A percentile compares a stretch with the other conserved stretches of the same genome.
phyloP scores from a whole-genome alignment of 495 filamentous ascomycete species.

The Aspergillus homomorphus region DNA sequence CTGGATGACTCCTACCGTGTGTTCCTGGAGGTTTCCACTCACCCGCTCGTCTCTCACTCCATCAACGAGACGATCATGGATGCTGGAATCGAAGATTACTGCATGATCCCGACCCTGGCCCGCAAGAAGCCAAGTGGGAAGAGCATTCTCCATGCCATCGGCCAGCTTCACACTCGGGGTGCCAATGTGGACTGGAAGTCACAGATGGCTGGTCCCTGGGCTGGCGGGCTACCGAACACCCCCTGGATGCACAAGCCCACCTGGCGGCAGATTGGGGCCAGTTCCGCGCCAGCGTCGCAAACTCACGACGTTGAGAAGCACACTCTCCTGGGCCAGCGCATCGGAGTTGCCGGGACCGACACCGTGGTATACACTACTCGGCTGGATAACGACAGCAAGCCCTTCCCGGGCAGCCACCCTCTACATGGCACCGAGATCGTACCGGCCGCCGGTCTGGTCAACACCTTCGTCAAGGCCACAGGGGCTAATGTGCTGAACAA shows the following conservation, averaged over 20 bases:
- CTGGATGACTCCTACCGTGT: slow-evolving; percentile 29
- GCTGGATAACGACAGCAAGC: slow-evolving; percentile 29
- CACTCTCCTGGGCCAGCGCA: slow-evolving; percentile 30
- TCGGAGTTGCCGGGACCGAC: slow-evolving; percentile 24
- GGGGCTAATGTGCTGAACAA: slow-evolving; percentile 17
- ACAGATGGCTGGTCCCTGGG: slow-evolving; percentile 29
- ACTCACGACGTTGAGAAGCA: slow-evolving; percentile 33
- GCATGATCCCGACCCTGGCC: slow-evolving; percentile 37
- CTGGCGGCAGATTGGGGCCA: slow-evolving; percentile 47
- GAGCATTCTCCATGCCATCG: slow-evolving; percentile 17
- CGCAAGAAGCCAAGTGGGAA: slow-evolving; percentile 11
- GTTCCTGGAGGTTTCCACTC: slow-evolving; percentile 37
- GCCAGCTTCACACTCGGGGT: slow-evolving; percentile 45
- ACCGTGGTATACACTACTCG: slow-evolving; percentile 25
- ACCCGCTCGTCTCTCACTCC: slow-evolving; percentile 36
- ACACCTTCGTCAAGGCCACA: slow-evolving; percentile 34
- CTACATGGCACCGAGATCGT: slow-evolving; percentile 40
- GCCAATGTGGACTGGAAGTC: slow-evolving; percentile 38
- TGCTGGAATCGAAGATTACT: slow-evolving; percentile 26
- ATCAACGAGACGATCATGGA: slow-evolving; percentile 32
- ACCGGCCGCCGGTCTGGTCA: slow-evolving; percentile 38
- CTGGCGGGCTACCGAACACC: slow-evolving; percentile 38
- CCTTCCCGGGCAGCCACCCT: slow-evolving; percentile 34
- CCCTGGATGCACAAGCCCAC: slow-evolving; percentile 50
- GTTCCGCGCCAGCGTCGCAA: background rate